A percentile compares a stretch with the other conserved stretches of the same genome.
Evolutionary conservation across 768 basidiomycete species (phyloP).

Genomic region (Gyrodon lividus): DNA sequence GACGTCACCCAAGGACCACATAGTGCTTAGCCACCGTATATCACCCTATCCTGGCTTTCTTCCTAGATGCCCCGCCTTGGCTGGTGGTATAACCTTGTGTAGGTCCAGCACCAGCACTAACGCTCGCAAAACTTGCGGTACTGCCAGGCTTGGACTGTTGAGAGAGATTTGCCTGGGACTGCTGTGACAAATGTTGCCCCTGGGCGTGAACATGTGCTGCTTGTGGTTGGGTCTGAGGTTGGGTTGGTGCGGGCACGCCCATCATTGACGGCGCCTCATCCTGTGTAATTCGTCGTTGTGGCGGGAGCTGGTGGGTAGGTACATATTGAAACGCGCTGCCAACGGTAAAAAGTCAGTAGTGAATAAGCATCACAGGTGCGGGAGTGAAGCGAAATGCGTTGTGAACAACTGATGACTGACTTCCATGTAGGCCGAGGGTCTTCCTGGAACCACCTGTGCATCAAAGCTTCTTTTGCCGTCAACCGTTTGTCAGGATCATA

Average conservation of each 20-base stretch:
- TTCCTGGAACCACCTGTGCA: slow-evolving; percentile 90
- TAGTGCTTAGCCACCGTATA: not conserved
- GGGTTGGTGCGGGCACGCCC: slow-evolving; percentile 53
- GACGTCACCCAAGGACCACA: not conserved
- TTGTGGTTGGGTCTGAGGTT: slow-evolving; percentile 41
- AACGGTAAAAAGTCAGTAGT: not conserved
- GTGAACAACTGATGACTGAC: slow-evolving; percentile 57
- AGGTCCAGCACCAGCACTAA: slow-evolving; percentile 51
- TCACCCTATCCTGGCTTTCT: slow-evolving; percentile 59
- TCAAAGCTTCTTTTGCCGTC: slow-evolving; percentile 77
- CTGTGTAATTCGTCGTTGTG: slow-evolving; percentile 84
- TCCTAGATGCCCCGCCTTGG: slow-evolving; percentile 45
- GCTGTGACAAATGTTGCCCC: slow-evolving; percentile 36
- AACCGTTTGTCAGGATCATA: slow-evolving; percentile 90
- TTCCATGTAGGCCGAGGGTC: slow-evolving; percentile 84
- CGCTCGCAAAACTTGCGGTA: slow-evolving; percentile 59
- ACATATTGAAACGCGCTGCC: slow-evolving; percentile 73
- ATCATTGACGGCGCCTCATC: slow-evolving; percentile 92
- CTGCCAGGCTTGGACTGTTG: slow-evolving; percentile 54
- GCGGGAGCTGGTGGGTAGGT: slow-evolving; percentile 68
- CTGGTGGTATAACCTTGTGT: slow-evolving; percentile 29
- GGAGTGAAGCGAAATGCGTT: not conserved
- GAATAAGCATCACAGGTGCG: slow-evolving; percentile 6
- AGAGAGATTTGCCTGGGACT: slow-evolving; percentile 21
- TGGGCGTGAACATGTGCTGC: slow-evolving; percentile 51